Conservation (phyloP, 306 rosid genomes). For the Acacia acuminata region DNA sequence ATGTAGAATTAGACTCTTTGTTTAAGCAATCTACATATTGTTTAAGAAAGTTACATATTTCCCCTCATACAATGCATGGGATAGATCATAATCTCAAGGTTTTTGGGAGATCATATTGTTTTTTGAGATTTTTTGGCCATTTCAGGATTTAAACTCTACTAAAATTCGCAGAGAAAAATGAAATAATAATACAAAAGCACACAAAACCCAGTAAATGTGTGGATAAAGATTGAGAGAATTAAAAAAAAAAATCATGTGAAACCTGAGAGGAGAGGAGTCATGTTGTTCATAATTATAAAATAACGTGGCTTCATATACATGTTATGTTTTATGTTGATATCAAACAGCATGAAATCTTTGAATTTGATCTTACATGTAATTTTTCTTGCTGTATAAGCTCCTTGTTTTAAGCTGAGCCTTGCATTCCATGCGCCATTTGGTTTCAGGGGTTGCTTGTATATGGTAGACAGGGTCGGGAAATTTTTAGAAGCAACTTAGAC, state of each 20-base stretch:
- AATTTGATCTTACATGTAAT: slow-evolving; percentile 7
- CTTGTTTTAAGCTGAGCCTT: slow-evolving; percentile 15
- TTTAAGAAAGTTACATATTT: not conserved
- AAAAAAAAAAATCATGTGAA: not conserved
- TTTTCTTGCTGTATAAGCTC: slow-evolving; percentile 21
- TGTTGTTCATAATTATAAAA: not conserved
- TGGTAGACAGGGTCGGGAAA: slow-evolving; percentile 88
- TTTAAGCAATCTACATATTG: not conserved
- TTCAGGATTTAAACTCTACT: not conserved
- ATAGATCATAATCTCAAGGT: not conserved
- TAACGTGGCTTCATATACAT: not conserved
- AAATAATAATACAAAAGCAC: not conserved
- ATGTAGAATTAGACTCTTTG: not conserved
- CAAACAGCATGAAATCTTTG: slow-evolving; percentile 10
- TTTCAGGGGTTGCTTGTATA: slow-evolving; percentile 92
- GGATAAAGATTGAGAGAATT: not conserved
- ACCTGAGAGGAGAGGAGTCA: not conserved
- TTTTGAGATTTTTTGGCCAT: not conserved
- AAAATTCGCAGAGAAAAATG: not conserved
- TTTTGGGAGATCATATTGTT: not conserved
- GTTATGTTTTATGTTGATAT: not conserved
- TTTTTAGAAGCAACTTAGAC: slow-evolving; percentile 80
- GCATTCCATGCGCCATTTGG: slow-evolving; percentile 34
- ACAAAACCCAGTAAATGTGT: not conserved
- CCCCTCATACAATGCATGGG: not conserved